Evolutionary conservation across 2,329 filamentous ascomycete species (phyloP).

Genomic region (Fusarium pseudocircinatum): DNA sequence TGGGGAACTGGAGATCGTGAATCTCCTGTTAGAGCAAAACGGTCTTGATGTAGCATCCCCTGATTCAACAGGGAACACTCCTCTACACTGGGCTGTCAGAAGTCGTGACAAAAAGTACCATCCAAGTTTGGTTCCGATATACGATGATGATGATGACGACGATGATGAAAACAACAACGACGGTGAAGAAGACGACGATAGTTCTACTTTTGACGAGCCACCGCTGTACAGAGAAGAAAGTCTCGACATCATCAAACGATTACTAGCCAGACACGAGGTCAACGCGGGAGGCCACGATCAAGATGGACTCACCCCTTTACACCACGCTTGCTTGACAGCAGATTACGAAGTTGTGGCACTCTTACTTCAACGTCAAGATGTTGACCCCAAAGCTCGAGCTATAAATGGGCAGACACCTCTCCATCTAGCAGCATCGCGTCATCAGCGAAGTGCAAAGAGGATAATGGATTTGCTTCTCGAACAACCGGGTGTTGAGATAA

Average conservation of each 20-base stretch:
- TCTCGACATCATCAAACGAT: constrained; percentile 1
- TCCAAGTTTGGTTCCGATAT: not conserved
- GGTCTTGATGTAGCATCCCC: not conserved
- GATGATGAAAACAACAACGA: not conserved
- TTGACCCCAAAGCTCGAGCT: not conserved
- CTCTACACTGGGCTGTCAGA: constrained; percentile 6
- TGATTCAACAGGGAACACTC: not conserved
- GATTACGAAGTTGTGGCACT: not conserved
- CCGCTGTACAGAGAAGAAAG: not conserved
- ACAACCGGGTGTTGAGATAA: not conserved
- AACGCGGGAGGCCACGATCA: not conserved
- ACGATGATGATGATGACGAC: not conserved
- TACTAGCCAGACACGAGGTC: not conserved
- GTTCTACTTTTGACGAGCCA: not conserved
- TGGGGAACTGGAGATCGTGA: not conserved
- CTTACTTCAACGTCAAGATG: constrained; percentile 4
- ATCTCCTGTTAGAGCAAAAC: not conserved
- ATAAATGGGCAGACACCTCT: constrained; percentile 2
- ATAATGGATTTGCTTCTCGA: constrained; percentile 1
- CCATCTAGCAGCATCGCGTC: not conserved
- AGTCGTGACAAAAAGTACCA: not conserved
- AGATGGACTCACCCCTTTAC: not conserved
- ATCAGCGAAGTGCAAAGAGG: not conserved
- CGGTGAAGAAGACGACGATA: not conserved
- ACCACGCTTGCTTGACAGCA: not conserved